Percentiles rank a stretch among this genome's conserved stretches.
Evolutionary conservation across 768 basidiomycete genomes (phyloP).

Genomic region (Tricholoma sp.): DNA sequence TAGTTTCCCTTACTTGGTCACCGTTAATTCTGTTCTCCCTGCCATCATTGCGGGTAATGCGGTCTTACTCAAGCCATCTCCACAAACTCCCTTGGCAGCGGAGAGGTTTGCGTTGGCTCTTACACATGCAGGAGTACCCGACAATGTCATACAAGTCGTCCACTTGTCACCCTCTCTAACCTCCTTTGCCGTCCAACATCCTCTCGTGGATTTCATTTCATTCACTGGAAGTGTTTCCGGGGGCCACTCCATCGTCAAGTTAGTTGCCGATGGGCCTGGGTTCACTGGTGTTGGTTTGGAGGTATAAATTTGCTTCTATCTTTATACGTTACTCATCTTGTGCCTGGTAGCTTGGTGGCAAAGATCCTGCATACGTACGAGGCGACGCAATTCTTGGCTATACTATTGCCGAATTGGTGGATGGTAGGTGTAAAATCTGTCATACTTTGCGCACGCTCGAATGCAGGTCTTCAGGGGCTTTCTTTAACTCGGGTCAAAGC

Average conservation of each 20-base stretch:
- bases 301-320: slow-evolving; percentile 31
- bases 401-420: slow-evolving; percentile 81
- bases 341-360: slow-evolving; percentile 75
- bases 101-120: slow-evolving; percentile 74
- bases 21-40: slow-evolving; percentile 90
- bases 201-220: slow-evolving; percentile 70
- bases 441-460: background rate
- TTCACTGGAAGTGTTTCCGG: slow-evolving; percentile 87
- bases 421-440: slow-evolving; percentile 51
- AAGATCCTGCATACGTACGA: slow-evolving; percentile 95
- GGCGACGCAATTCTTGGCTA: slow-evolving; percentile 82
- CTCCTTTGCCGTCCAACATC: slow-evolving; percentile 56
- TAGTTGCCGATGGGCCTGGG: slow-evolving; percentile 56
- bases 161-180: slow-evolving; percentile 67
- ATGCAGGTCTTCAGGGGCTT: slow-evolving; percentile 50
- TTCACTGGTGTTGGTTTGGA: slow-evolving; percentile 90
- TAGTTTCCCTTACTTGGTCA: slow-evolving; percentile 86
- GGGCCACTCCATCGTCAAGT: slow-evolving; percentile 68
- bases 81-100: slow-evolving; percentile 88
- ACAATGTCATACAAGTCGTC: slow-evolving; percentile 67
- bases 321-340: slow-evolving; percentile 1
- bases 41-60: slow-evolving; percentile 88
- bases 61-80: slow-evolving; percentile 91
- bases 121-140: slow-evolving; percentile 72
- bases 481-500: slow-evolving; percentile 98